Evolutionary conservation across 202 grass and related monocot genomes (phyloP).

Genomic region (Cymbopogon flexuosus): DNA sequence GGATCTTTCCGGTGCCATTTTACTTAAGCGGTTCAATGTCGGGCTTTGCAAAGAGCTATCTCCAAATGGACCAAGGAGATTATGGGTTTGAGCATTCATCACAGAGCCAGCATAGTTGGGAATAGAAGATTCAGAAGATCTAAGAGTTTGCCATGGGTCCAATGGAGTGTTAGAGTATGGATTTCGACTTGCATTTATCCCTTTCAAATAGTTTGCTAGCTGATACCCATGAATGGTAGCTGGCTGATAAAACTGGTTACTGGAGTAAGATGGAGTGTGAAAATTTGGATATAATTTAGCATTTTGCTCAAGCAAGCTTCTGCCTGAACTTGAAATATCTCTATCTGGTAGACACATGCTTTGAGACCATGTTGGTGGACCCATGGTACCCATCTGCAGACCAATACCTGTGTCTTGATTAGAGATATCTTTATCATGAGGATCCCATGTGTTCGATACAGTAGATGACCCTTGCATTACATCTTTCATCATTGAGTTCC

Average conservation of each 20-base stretch:
- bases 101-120: slow-evolving; percentile 28
- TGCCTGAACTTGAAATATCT: background rate
- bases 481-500: slow-evolving; percentile 37
- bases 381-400: slow-evolving; percentile 33
- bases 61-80: slow-evolving; percentile 40
- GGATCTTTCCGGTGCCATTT: slow-evolving; percentile 29
- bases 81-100: slow-evolving; percentile 19
- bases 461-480: background rate
- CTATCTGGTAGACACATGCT: slow-evolving; percentile 34
- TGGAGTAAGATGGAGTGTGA: slow-evolving; percentile 34
- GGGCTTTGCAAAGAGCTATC: slow-evolving; percentile 35
- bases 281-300: slow-evolving; percentile 34
- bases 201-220: slow-evolving; percentile 52
- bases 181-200: slow-evolving; percentile 32
- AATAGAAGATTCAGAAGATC: slow-evolving; percentile 37
- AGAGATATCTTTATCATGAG: slow-evolving; percentile 14
- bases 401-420: slow-evolving; percentile 29
- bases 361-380: slow-evolving; percentile 44
- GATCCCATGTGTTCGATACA: slow-evolving; percentile 11
- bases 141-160: slow-evolving; percentile 28
- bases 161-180: slow-evolving; percentile 30
- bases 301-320: slow-evolving; percentile 30
- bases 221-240: slow-evolving; percentile 79
- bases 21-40: slow-evolving; percentile 11
- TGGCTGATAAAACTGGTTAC: slow-evolving; percentile 45